Evolutionary conservation across 371 early-diverging fungal species (phyloP), one percentile per base, ranked within the genome.

Genomic region (Mucor circinelloides): DNA sequence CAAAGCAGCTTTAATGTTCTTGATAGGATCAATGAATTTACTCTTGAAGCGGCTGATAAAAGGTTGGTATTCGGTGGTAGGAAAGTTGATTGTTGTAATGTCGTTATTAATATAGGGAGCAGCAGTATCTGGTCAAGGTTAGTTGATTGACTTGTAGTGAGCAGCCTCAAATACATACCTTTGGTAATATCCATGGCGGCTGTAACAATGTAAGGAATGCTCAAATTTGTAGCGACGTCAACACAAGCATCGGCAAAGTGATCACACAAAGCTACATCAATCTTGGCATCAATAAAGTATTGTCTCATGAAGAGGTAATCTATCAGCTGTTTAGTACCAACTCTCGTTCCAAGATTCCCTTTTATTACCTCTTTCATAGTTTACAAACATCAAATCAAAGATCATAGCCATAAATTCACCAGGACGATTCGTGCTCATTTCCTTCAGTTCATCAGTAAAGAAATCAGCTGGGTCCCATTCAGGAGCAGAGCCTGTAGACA

Each of bases 141-240:
- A 12, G 64, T 46, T 10, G 64, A 25, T 23, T 54, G 6, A 72
- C 70, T 34, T 36, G 36, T 71, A 67, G 38, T 73, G 74, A 15
- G 78, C 78, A 65, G 78, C 78, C 3, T 77, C 78, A 54, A 78
- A 64, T 19, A 17, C 32, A 59, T 71, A 67, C 71, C 67, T 54
- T 19, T 31, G 2, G 58, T 46, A 0, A 34, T 3, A 38, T 36
- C 63, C 19, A 63, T 19, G 15, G 63, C n/a, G 3, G 60, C 27
- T 3, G 66, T 66, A 23, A 67, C 5, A 25, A 67, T 67, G 6
- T 25, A 55, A 13, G 67, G 60, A 4, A 67, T 56, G 6, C 60
- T 60, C 9, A 54, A 0, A 5, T 21, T 34, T 5, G 12, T 61
- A 9, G 69, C 62, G 12, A 58, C 63, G 3, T 61, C 66, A 40